Evolutionary conservation across 2,329 filamentous ascomycete species (phyloP).

Genomic region (Microdochium paspali): DNA sequence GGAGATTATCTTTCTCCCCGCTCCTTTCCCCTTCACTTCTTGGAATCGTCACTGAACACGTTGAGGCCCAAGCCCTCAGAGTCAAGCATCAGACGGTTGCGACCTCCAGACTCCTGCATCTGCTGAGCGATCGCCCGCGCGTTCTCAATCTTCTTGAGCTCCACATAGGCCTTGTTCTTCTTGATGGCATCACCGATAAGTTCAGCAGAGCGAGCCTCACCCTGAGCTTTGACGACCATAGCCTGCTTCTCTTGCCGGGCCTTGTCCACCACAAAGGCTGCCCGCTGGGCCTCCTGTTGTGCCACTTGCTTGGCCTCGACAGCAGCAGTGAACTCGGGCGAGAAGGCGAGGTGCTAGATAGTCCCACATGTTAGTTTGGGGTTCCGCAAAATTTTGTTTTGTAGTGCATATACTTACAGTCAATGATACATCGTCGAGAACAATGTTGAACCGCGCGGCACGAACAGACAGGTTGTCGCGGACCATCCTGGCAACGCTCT

Average conservation of each 20-base stretch:
- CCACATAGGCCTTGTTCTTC: conserved; percentile 95
- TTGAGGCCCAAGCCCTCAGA: conserved; percentile 86
- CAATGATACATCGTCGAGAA: conserved; percentile 92
- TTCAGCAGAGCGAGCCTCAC: conserved; percentile 96
- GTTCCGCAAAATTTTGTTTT: background rate
- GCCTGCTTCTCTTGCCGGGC: conserved; percentile 99
- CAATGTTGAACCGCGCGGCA: conserved; percentile 93
- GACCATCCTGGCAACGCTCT: conserved; percentile 86
- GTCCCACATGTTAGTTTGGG: conserved; percentile 9
- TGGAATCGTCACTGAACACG: conserved; percentile 47
- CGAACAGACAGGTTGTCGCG: conserved; percentile 86
- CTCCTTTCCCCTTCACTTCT: conserved; percentile 28
- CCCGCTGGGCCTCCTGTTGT: conserved; percentile 90
- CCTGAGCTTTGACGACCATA: conserved; percentile 95
- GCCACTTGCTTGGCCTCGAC: conserved; percentile 68
- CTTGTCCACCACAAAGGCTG: conserved; percentile 97
- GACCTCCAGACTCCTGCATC: conserved; percentile 74
- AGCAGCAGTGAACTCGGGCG: conserved; percentile 63
- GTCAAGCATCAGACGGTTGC: conserved; percentile 92
- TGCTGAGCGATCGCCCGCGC: conserved; percentile 81
- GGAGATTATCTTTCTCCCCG: conserved; percentile 19
- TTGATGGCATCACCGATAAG: conserved; percentile 99
- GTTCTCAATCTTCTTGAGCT: conserved; percentile 97
- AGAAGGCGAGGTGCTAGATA: conserved; percentile 58
- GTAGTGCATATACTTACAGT: conserved; percentile 51